Evolutionary conservation across 2,329 filamentous ascomycete genomes (phyloP).

Genomic region (Truncatella angustata): DNA sequence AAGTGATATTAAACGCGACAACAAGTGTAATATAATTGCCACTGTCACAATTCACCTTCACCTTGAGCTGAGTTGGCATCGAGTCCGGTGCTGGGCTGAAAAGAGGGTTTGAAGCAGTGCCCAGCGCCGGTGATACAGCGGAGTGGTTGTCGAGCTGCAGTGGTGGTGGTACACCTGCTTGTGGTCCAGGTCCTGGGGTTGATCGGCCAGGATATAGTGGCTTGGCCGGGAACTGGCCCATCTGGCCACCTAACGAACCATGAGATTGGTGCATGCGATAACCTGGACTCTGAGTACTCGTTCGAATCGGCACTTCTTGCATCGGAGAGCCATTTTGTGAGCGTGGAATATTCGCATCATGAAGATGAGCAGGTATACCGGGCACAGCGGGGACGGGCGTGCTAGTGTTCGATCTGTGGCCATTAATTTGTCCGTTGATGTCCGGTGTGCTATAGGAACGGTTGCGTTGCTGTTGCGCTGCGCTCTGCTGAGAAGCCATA

Average conservation of each 20-base stretch:
- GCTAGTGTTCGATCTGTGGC: slow-evolving; percentile 54
- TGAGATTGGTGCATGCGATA: slow-evolving; percentile 54
- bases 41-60: slow-evolving; percentile 85
- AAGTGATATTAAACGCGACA: slow-evolving; percentile 91
- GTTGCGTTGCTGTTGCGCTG: slow-evolving; percentile 68
- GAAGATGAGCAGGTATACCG: slow-evolving; percentile 69
- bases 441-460: slow-evolving; percentile 95
- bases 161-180: slow-evolving; percentile 30
- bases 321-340: slow-evolving; percentile 81
- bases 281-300: slow-evolving; percentile 70
- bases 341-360: slow-evolving; percentile 64
- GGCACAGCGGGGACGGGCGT: slow-evolving; percentile 66
- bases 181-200: slow-evolving; percentile 38
- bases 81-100: slow-evolving; percentile 47
- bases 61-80: slow-evolving; percentile 78
- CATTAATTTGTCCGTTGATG: slow-evolving; percentile 70
- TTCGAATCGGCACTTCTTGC: slow-evolving; percentile 63
- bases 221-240: slow-evolving; percentile 56
- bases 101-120: slow-evolving; percentile 33
- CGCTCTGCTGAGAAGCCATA: slow-evolving; percentile 57
- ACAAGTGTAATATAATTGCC: slow-evolving; percentile 94
- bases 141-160: slow-evolving; percentile 37
- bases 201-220: slow-evolving; percentile 50
- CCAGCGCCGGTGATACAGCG: slow-evolving; percentile 46
- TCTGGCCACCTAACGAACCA: slow-evolving; percentile 49